Percentiles rank a stretch among this genome's conserved stretches.
These are phyloP conservation scores for Urostyla sp. DNA, from an alignment of 73 alveolate species.

Conservation along the genomic window DNA sequence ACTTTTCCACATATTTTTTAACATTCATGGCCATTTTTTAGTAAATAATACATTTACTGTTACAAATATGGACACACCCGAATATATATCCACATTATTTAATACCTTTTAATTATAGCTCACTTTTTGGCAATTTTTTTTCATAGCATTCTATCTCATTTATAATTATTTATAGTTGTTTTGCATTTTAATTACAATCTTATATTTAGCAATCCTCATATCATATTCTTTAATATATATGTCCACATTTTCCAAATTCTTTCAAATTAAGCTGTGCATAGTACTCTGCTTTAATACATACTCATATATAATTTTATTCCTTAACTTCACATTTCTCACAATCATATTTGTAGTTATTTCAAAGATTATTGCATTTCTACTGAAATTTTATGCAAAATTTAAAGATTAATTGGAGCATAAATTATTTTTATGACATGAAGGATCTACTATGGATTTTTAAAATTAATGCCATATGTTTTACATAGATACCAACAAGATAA, in stretches of 20 bases:
- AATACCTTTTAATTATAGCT: background rate
- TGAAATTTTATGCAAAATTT: conserved; percentile 8
- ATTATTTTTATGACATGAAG: conserved; percentile 18
- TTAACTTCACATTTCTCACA: background rate
- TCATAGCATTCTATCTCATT: conserved; percentile 36
- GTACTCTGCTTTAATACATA: background rate
- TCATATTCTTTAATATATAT: conserved; percentile 68
- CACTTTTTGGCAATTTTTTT: background rate
- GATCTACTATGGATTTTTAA: background rate
- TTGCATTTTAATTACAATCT: background rate
- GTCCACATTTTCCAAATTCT: conserved; percentile 52
- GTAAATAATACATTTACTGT: conserved; percentile 74
- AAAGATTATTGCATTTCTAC: conserved; percentile 44
- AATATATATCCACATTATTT: background rate
- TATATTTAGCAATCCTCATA: conserved; percentile 20
- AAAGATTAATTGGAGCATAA: conserved; percentile 41
- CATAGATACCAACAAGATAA: conserved; percentile 71
- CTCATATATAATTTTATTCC: background rate
- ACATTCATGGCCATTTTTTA: conserved; percentile 65
- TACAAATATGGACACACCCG: conserved; percentile 77
- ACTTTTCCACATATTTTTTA: conserved; percentile 63
- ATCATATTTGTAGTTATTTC: conserved; percentile 23
- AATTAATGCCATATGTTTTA: conserved; percentile 36
- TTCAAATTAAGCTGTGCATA: conserved; percentile 37
- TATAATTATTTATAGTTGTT: conserved; percentile 5